Conservation (phyloP, 73 alveolate species). For the Urostyla sp. region DNA sequence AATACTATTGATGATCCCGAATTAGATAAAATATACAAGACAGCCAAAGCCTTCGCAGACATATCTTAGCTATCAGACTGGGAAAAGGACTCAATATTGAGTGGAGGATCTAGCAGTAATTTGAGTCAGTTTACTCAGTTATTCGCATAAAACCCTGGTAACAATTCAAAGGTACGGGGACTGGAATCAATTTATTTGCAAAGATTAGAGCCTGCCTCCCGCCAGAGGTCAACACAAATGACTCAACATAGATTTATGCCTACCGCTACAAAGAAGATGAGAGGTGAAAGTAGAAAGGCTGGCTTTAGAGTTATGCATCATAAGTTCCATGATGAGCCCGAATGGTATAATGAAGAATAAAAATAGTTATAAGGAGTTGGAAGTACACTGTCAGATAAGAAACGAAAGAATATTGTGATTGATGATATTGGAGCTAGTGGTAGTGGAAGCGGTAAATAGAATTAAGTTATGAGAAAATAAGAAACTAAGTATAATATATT, state of each 20-base stretch:
- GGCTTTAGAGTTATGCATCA: conserved; percentile 47
- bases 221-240: background rate
- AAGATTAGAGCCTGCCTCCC: conserved; percentile 65
- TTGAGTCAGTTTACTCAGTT: background rate
- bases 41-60: conserved; percentile 11
- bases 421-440: too few relatives aligned
- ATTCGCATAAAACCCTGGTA: background rate
- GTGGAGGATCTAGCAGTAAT: background rate
- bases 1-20: conserved; percentile 11
- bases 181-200: conserved; percentile 65
- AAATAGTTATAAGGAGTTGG: too few relatives aligned
- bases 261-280: background rate
- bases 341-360: conserved; percentile 41
- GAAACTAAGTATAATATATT: too few relatives aligned
- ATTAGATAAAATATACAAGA: background rate
- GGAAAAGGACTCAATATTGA: conserved; percentile 12
- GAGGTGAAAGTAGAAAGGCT: conserved; percentile 34
- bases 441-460: too few relatives aligned
- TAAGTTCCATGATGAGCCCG: conserved; percentile 52
- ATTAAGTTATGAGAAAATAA: too few relatives aligned
- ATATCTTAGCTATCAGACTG: background rate
- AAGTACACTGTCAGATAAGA: too few relatives aligned
- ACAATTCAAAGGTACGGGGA: conserved; percentile 49
- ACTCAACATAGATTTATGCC: too few relatives aligned
- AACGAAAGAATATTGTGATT: too few relatives aligned